Evolutionary conservation across 2,329 filamentous ascomycete species (phyloP), one percentile per base, ranked within the genome.

Genomic region (Diaporthe australafricana): DNA sequence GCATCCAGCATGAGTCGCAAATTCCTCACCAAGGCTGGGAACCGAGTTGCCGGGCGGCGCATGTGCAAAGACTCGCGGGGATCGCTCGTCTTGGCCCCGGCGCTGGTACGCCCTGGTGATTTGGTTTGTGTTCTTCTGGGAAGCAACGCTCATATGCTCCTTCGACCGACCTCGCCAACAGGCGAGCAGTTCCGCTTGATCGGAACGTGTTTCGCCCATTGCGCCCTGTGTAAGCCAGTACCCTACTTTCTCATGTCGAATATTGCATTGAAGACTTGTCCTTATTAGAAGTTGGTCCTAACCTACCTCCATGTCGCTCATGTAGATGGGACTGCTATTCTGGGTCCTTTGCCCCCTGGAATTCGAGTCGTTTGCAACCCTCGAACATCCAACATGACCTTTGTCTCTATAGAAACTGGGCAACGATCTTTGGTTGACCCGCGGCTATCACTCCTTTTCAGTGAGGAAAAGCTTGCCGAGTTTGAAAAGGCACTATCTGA

Each of bases 21-120:
- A 27, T 60, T 60, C 35, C 3, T 60, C 55, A 60, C 6, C 14
- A 60, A 60, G 1, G 55, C 35, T 42, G 35, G 14, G 27, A 22
- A 20, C 8, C 55, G 35, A 60, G 11, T 42, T 42, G 16, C 3
- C 16, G 55, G 55, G n/a, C 55, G 55, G 38, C n/a, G 35, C 35
- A 60, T 60, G 12, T 60, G 55, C 55, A 60, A 60, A 20, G 55
- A 60, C 35, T 60, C 55, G 20, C 35, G 55, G 35, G 55, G 55
- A 42, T 60, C 55, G n/a, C 55, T 60, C 22, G 55, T 60, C 3
- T 42, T 60, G 55, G 55, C 55, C 22, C 55, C 55, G 8, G 5
- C 14, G 3, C 22, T 25, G 0, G 55, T 42, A 27, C 55, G 35
- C 3, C 55, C 22, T 60, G 55, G 55, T 60, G 55, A 60, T 27